These are phyloP conservation scores for Escovopsis weberi DNA, from an alignment of 2,329 filamentous ascomycete genomes.

Conservation along the genomic window DNA sequence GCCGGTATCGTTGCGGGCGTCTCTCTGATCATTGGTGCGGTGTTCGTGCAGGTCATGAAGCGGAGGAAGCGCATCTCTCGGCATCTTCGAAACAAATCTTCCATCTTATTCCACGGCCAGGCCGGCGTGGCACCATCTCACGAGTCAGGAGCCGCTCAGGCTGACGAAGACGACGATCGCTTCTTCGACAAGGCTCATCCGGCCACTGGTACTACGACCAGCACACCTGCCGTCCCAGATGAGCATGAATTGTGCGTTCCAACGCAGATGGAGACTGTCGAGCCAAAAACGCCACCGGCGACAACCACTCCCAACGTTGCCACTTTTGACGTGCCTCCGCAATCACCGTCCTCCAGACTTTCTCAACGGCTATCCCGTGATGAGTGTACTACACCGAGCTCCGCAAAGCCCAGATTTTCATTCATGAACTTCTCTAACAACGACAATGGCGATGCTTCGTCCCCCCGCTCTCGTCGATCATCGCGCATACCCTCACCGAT, in stretches of 20 bases:
- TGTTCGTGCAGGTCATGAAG: conserved; percentile 32
- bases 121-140: conserved; percentile 5
- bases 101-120: conserved; percentile 37
- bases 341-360: conserved; percentile 5
- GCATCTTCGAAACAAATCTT: conserved; percentile 16
- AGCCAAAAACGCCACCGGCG: not conserved
- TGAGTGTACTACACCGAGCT: conserved; percentile 16
- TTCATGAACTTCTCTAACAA: conserved; percentile 14
- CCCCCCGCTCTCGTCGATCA: conserved; percentile 5
- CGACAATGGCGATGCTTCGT: conserved; percentile 12
- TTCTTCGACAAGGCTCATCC: conserved; percentile 3
- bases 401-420: conserved; percentile 19
- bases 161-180: conserved; percentile 1
- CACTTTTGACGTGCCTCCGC: conserved; percentile 10
- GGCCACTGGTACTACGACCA: not conserved
- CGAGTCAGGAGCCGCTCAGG: not conserved
- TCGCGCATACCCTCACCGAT: not conserved
- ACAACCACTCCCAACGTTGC: conserved; percentile 6
- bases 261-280: not conserved
- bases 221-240: not conserved
- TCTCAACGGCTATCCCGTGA: conserved; percentile 6
- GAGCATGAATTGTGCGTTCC: not conserved
- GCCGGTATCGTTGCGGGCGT: conserved; percentile 24
- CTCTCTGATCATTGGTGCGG: conserved; percentile 22
- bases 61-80: conserved; percentile 19